A percentile compares a stretch with the other conserved stretches of the same genome.
These are phyloP conservation scores for Suillus sp. DNA, from an alignment of 768 basidiomycete species.

Conservation along the genomic window DNA sequence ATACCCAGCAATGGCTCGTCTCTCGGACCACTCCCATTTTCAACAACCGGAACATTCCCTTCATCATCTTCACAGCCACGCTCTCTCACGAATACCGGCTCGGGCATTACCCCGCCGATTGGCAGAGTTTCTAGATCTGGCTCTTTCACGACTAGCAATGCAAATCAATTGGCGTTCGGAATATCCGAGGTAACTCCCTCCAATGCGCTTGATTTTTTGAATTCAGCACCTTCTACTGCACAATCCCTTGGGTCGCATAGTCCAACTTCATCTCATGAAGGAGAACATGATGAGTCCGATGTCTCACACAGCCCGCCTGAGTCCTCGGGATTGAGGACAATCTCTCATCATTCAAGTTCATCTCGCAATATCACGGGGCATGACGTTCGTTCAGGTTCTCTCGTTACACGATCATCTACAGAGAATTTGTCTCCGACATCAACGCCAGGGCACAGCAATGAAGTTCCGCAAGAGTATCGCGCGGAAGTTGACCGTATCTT, in stretches of 20 bases:
- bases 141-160: constrained; percentile 51
- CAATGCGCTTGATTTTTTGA: constrained; percentile 34
- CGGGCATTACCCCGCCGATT: constrained; percentile 39
- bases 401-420: constrained; percentile 23
- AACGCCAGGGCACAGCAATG: constrained; percentile 45
- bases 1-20: constrained; percentile 35
- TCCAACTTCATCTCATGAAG: constrained; percentile 47
- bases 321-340: constrained; percentile 27
- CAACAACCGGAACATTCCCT: constrained; percentile 34
- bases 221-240: constrained; percentile 16
- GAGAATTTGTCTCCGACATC: constrained; percentile 27
- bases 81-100: constrained; percentile 22
- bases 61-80: constrained; percentile 29
- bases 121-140: constrained; percentile 62
- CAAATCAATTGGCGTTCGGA: constrained; percentile 41
- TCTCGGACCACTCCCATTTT: constrained; percentile 33
- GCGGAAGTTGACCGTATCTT: constrained; percentile 88
- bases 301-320: constrained; percentile 37
- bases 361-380: constrained; percentile 25
- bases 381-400: constrained; percentile 16
- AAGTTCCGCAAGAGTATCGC: constrained; percentile 80
- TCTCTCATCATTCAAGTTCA: constrained; percentile 26
- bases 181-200: constrained; percentile 31
- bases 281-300: constrained; percentile 54
- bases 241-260: constrained; percentile 23